Percentiles rank a stretch among this genome's conserved stretches.
phyloP scores from a whole-genome alignment of 2,329 filamentous ascomycete genomes.

The Penicillium sp. region DNA sequence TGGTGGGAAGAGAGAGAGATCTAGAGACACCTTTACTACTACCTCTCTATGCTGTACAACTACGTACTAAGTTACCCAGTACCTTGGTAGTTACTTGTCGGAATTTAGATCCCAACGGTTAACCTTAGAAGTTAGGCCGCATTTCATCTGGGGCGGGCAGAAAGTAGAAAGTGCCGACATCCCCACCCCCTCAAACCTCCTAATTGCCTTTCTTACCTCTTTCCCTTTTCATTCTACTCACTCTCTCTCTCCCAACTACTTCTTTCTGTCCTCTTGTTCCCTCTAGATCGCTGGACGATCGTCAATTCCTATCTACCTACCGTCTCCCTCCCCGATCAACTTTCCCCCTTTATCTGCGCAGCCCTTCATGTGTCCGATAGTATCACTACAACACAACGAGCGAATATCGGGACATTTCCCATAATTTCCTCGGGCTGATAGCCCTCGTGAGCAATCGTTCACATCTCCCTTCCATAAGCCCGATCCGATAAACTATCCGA shows the following conservation, averaged over 20 bases:
- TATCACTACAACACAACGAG: constrained; percentile 21
- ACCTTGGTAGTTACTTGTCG: too few species aligned
- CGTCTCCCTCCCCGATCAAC: constrained; percentile 4
- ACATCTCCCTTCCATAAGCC: not conserved
- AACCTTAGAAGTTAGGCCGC: constrained; percentile 5
- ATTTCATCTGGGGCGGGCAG: not conserved
- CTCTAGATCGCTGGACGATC: constrained; percentile 31
- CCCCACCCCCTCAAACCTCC: constrained; percentile 4
- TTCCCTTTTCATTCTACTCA: constrained; percentile 1
- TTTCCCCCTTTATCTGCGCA: constrained; percentile 16
- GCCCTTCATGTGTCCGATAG: constrained; percentile 38
- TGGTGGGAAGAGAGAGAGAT: too few species aligned
- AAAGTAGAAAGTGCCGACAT: constrained; percentile 7
- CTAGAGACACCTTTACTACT: too few species aligned
- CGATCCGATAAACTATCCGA: constrained; percentile 1
- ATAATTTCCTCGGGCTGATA: constrained; percentile 23
- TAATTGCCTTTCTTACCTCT: constrained; percentile 1
- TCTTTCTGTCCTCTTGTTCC: constrained; percentile 3
- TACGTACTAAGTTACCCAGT: too few species aligned
- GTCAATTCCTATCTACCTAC: constrained; percentile 16
- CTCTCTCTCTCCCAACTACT: constrained; percentile 6
- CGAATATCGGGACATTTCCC: constrained; percentile 24
- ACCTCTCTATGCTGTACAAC: too few species aligned
- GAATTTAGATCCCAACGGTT: not conserved
- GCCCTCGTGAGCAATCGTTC: constrained; percentile 21